Conservation (phyloP, 2,329 filamentous ascomycete genomes). For the Pseudogymnoascus sp. region DNA sequence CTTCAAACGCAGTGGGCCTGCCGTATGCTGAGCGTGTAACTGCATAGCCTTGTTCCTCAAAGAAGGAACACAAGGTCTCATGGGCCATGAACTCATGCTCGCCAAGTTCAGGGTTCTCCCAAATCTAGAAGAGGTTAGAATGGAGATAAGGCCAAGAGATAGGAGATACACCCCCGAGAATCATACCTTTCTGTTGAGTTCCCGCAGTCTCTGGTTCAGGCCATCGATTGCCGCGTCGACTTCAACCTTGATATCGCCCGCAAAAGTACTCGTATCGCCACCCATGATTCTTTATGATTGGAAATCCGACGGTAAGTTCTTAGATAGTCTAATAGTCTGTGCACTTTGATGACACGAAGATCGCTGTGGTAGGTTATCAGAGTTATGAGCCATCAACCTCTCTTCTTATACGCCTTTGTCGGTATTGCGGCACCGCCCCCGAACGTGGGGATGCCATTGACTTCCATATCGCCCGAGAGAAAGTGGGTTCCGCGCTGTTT, state of each 20-base stretch:
- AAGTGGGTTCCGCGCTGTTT: constrained; percentile 3
- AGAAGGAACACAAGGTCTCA: constrained; percentile 39
- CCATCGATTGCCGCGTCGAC: neutral
- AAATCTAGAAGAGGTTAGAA: constrained; percentile 29
- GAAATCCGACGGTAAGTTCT: neutral
- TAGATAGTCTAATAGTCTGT: neutral
- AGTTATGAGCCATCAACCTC: neutral
- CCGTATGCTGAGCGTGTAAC: constrained; percentile 44
- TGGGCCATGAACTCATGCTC: constrained; percentile 43
- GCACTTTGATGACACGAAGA: neutral
- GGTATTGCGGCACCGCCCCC: neutral
- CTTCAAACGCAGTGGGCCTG: constrained; percentile 45
- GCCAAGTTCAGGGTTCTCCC: constrained; percentile 42
- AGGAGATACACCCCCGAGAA: neutral
- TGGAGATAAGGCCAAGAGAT: neutral
- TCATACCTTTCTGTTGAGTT: neutral
- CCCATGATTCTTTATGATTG: neutral
- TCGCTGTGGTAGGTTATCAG: neutral
- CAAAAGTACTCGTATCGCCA: neutral
- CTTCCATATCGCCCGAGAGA: neutral
- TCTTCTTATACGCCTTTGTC: neutral
- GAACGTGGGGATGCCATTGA: neutral
- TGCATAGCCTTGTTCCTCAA: constrained; percentile 37
- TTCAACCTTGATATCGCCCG: neutral
- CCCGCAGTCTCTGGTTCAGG: neutral